Evolutionary conservation across 2,329 filamentous ascomycete genomes (phyloP).

Genomic region (Massarina eburnea): DNA sequence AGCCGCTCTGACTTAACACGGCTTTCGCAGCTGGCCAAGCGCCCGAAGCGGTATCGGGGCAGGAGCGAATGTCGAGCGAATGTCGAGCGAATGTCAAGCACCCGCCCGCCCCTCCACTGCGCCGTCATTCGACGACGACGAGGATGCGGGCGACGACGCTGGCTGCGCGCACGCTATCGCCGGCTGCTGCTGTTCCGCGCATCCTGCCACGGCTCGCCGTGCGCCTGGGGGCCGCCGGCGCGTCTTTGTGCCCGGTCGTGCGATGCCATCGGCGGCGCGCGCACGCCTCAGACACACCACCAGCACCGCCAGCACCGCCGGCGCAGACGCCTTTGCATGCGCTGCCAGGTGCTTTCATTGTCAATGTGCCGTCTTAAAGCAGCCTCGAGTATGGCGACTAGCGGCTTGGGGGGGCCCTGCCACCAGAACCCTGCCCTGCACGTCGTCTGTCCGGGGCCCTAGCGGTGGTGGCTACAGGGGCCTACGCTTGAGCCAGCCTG

Average conservation of each 20-base stretch:
- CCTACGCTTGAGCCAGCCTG: conserved; percentile 20
- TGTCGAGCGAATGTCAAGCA: too few species aligned
- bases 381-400: conserved; percentile 25
- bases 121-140: neutral
- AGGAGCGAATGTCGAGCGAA: neutral
- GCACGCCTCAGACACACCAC: too few species aligned
- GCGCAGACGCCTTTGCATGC: too few species aligned
- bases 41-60: conserved; percentile 18
- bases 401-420: conserved; percentile 13
- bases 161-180: too few species aligned
- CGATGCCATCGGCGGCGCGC: too few species aligned
- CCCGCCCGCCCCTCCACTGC: neutral
- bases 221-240: too few species aligned
- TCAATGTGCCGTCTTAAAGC: conserved; percentile 19
- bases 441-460: conserved; percentile 27
- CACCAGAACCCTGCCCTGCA: conserved; percentile 16
- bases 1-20: conserved; percentile 15
- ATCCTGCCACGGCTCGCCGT: conserved; percentile 18
- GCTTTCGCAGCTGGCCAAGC: conserved; percentile 12
- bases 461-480: conserved; percentile 17
- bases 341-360: too few species aligned
- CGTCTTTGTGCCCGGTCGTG: too few species aligned
- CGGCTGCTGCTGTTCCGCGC: neutral
- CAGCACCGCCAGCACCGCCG: too few species aligned
- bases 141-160: too few species aligned